Base-by-base conservation (phyloP, 768 basidiomycete species). In the Leccinum broughii region DNA sequence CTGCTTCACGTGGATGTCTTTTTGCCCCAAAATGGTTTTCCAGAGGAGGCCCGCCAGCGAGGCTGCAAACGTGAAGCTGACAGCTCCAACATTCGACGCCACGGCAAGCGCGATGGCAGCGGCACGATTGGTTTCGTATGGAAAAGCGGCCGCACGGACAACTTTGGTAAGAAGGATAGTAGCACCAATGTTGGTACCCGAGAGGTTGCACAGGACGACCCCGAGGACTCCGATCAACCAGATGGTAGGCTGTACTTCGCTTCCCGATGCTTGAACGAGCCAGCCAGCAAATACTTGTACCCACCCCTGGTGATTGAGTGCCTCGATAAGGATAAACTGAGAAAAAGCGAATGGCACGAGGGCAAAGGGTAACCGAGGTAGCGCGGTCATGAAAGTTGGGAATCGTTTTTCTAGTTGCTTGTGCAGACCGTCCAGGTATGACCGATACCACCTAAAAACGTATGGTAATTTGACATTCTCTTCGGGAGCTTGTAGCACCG, bases 281-380 rank as follows among this genome's bases (percentile, higher is more conserved):
- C 92, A 92, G 3, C 65, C 65, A 0, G 86, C 88, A 69, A 95
- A 96, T 24, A 95, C 80, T 13, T 85, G 80, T 9, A 96, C 92
- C 94, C 95, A 98, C 28, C 93, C 93, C 60, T 88, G 86, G 62
- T 85, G 81, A 13, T 86, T 80, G 6, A 98, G 81, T 0, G 82
- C 90, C 69, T 95, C 90, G 59, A 96, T 92, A 58, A 98, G 84
- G 64, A 98, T 93, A 77, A 98, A 98, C 74, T 95, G 93, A 1
- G 90, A 88, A 70, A 98, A 94, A 0, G 94, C 92, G 69, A 98
- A 98, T 0, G 93, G 93, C 15, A 97, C 77, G 7, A 97, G 84
- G 13, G 85, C 81, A 60, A 94, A 85, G 1, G 94, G 95, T 0
- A 95, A 79, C 20, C 88, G 83, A 0, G 85, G 81, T 22, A 87